Evolutionary conservation across 768 basidiomycete species (phyloP).

Genomic region (Clathrus columnatus): DNA sequence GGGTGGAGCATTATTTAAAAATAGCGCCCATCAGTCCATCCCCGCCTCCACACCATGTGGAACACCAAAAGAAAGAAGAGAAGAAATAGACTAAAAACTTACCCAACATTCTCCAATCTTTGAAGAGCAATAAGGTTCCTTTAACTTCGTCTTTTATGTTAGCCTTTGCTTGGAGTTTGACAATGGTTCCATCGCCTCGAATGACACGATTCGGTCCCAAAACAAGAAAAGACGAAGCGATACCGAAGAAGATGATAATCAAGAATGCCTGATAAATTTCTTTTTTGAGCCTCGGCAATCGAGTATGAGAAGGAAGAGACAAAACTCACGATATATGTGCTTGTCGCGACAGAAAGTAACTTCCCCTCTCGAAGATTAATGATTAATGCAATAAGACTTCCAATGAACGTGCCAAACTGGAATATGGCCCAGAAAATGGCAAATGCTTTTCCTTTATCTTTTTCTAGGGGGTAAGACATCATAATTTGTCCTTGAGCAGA

Average conservation of each 20-base stretch:
- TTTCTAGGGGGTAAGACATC: slow-evolving; percentile 49
- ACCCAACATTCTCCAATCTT: slow-evolving; percentile 32
- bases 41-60: too few relatives aligned
- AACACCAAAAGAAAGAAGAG: too few relatives aligned
- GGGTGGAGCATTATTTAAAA: too few relatives aligned
- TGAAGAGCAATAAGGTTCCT: slow-evolving; percentile 23
- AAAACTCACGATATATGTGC: slow-evolving; percentile 30
- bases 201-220: slow-evolving; percentile 29
- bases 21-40: too few relatives aligned
- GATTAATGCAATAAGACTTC: slow-evolving; percentile 34
- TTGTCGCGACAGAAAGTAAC: slow-evolving; percentile 28
- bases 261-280: slow-evolving; percentile 27
- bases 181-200: slow-evolving; percentile 34
- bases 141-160: slow-evolving; percentile 16
- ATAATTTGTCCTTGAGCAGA: slow-evolving; percentile 44
- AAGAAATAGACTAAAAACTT: not conserved
- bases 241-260: slow-evolving; percentile 35
- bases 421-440: slow-evolving; percentile 46
- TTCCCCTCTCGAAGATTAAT: slow-evolving; percentile 29
- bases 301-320: not conserved
- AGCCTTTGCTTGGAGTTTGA: slow-evolving; percentile 27
- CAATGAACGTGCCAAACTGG: slow-evolving; percentile 36
- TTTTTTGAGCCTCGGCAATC: not conserved
- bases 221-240: slow-evolving; percentile 28
- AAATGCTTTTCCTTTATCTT: slow-evolving; percentile 45